Evolutionary conservation across 345 rosid species (phyloP).

Genomic region (Eutrema heterophyllum): DNA sequence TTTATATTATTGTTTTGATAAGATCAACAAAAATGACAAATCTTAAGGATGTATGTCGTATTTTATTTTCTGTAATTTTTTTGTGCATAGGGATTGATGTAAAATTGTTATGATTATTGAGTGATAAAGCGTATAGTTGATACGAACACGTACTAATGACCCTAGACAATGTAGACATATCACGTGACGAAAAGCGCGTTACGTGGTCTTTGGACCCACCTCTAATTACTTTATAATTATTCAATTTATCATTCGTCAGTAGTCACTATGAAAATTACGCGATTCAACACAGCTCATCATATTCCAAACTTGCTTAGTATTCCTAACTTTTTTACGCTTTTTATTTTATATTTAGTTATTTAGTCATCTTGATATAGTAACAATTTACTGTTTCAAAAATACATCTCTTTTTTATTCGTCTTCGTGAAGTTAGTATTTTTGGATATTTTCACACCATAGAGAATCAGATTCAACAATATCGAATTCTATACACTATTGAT

Average conservation of each 20-base stretch:
- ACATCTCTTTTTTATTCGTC: neutral
- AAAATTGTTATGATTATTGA: constrained; percentile 1
- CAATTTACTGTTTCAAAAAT: neutral
- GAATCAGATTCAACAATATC: constrained; percentile 24
- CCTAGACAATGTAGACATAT: constrained; percentile 26
- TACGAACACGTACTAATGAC: constrained; percentile 22
- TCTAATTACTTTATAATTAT: constrained; percentile 17
- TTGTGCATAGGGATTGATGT: constrained; percentile 21
- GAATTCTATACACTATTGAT: constrained; percentile 12
- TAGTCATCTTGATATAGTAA: neutral
- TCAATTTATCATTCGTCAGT: neutral
- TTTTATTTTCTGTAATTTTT: neutral
- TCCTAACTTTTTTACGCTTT: constrained; percentile 16
- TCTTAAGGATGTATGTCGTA: constrained; percentile 8
- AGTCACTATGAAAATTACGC: constrained; percentile 2
- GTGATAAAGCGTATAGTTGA: constrained; percentile 14
- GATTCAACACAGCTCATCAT: constrained; percentile 30
- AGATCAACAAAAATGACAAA: constrained; percentile 5
- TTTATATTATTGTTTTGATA: neutral
- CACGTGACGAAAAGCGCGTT: constrained; percentile 35
- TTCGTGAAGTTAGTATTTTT: constrained; percentile 15
- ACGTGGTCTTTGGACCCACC: constrained; percentile 32
- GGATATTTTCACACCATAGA: neutral
- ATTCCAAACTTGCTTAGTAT: constrained; percentile 34
- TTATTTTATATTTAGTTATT: neutral